A percentile compares a stretch with the other conserved stretches of the same genome.
Evolutionary conservation across 164 flowering plant species (phyloP).

Genomic region (Tinospora cordifolia): DNA sequence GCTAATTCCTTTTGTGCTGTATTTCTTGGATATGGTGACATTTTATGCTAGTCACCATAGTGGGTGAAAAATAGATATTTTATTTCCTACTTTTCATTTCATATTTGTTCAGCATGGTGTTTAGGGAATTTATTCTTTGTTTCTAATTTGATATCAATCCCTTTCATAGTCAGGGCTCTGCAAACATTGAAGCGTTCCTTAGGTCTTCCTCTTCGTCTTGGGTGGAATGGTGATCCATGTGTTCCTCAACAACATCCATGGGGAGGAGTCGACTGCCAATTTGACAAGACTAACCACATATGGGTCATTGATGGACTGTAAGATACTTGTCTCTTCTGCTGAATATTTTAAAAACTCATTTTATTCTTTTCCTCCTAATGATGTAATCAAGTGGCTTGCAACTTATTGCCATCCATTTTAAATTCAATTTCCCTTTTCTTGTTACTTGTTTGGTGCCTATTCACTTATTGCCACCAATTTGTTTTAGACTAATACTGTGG

Average conservation of each 20-base stretch:
- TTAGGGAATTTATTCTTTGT: neutral
- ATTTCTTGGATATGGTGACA: neutral
- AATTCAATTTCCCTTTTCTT: neutral
- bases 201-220: constrained; percentile 83
- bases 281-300: constrained; percentile 35
- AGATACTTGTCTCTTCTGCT: constrained; percentile 17
- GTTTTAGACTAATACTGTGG: too few relatives aligned
- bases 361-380: neutral
- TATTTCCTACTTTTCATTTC: neutral
- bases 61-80: neutral
- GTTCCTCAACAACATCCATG: constrained; percentile 98
- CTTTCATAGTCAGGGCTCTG: constrained; percentile 58
- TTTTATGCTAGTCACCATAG: neutral
- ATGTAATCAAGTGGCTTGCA: neutral
- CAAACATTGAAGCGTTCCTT: constrained; percentile 58
- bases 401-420: neutral
- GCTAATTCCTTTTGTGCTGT: neutral
- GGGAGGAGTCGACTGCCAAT: constrained; percentile 92
- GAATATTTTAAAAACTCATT: too few relatives aligned
- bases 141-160: constrained; percentile 16
- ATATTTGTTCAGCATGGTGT: neutral
- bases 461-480: neutral
- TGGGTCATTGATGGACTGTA: constrained; percentile 99
- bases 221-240: constrained; percentile 99
- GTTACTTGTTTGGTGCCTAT: neutral